A percentile compares a stretch with the other conserved stretches of the same genome.
phyloP scores from a whole-genome alignment of 805 yeast genomes.

The Metschnikowia santaceciliae region DNA sequence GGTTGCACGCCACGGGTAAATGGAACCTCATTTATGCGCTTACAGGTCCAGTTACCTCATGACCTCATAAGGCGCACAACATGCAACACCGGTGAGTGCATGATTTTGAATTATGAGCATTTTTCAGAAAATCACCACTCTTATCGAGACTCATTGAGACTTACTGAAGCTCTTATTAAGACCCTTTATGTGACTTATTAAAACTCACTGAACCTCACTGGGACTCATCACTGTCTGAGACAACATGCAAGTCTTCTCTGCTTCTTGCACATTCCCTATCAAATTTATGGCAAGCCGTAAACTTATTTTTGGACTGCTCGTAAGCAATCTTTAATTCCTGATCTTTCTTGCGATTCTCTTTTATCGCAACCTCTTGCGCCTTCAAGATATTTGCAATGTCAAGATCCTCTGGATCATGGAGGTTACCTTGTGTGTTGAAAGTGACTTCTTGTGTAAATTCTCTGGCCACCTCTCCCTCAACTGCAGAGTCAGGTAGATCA shows the following conservation, averaged over 20 bases:
- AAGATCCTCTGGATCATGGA: conserved; percentile 33
- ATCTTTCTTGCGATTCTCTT: conserved; percentile 41
- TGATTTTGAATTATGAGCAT: background rate
- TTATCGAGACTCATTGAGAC: background rate
- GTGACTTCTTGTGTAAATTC: conserved; percentile 36
- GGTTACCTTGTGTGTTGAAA: conserved; percentile 34
- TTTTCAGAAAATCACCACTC: background rate
- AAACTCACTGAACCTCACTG: background rate
- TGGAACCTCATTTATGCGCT: conserved; percentile 3
- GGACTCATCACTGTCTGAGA: background rate
- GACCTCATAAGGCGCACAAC: conserved; percentile 1
- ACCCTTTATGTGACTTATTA: too few relatives aligned
- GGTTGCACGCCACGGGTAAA: background rate
- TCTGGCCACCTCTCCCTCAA: conserved; percentile 33
- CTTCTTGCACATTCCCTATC: conserved; percentile 27
- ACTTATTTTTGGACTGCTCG: conserved; percentile 17
- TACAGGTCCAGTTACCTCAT: background rate
- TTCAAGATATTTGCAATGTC: conserved; percentile 34
- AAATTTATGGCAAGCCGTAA: conserved; percentile 15
- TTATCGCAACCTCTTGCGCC: conserved; percentile 37
- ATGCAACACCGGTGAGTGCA: background rate
- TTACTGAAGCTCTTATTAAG: too few relatives aligned
- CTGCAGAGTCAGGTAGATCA: conserved; percentile 44
- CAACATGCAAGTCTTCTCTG: conserved; percentile 14
- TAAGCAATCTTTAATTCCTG: conserved; percentile 39